These are phyloP conservation scores for Zoysia pacifica DNA, from an alignment of 176 grass and related monocot species.

Conservation along the genomic window DNA sequence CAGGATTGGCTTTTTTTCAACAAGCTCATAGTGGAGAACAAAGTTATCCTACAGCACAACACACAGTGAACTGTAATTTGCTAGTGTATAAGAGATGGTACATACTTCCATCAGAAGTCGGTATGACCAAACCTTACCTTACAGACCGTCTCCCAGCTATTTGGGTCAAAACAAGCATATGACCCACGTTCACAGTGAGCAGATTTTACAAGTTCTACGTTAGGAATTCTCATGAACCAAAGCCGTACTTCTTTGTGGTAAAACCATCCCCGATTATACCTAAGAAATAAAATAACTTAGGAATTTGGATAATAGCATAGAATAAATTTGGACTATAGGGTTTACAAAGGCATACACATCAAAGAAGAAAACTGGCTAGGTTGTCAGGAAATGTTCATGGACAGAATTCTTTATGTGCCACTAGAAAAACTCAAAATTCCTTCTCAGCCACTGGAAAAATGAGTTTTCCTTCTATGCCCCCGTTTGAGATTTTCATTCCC, in stretches of 20 bases:
- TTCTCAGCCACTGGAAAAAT: too few species aligned
- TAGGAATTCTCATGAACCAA: slow-evolving; percentile 73
- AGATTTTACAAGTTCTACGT: slow-evolving; percentile 75
- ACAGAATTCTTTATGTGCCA: too few species aligned
- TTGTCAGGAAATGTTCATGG: too few species aligned
- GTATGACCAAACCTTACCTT: slow-evolving; percentile 85
- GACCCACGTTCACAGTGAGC: slow-evolving; percentile 77
- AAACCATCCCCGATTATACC: slow-evolving; percentile 87
- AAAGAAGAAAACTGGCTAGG: not conserved
- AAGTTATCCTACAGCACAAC: slow-evolving; percentile 75
- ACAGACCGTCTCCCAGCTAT: slow-evolving; percentile 74
- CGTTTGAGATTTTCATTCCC: too few species aligned
- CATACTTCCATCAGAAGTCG: slow-evolving; percentile 3
- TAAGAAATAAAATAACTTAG: slow-evolving; percentile 32
- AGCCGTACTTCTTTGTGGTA: slow-evolving; percentile 80
- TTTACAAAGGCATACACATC: slow-evolving; percentile 6
- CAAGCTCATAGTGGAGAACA: slow-evolving; percentile 70
- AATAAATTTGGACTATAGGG: not conserved
- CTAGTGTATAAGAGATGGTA: slow-evolving; percentile 15
- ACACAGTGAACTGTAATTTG: slow-evolving; percentile 2
- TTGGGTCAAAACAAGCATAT: slow-evolving; percentile 82
- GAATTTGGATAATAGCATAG: not conserved
- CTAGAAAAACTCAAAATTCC: too few species aligned
- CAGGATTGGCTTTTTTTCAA: slow-evolving; percentile 75
- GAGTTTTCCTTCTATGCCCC: too few species aligned